A percentile compares a stretch with the other conserved stretches of the same genome.
Evolutionary conservation across 2,329 filamentous ascomycete genomes (phyloP).

Genomic region (Aureobasidium sp.): DNA sequence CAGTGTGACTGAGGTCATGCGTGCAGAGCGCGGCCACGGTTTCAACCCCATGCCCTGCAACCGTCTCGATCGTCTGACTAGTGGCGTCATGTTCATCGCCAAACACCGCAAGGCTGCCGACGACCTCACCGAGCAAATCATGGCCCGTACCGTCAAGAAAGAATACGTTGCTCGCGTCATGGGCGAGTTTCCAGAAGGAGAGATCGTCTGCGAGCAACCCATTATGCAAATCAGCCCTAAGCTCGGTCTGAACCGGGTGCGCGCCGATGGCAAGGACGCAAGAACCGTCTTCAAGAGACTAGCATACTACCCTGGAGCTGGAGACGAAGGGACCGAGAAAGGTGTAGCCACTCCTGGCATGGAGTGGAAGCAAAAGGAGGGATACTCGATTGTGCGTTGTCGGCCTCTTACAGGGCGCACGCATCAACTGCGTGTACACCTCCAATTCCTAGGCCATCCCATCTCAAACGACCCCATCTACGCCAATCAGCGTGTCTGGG

Average conservation of each 20-base stretch:
- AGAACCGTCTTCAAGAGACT: slow-evolving; percentile 85
- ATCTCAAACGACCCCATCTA: slow-evolving; percentile 98
- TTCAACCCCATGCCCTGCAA: slow-evolving; percentile 71
- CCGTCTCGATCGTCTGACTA: slow-evolving; percentile 85
- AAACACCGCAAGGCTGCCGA: slow-evolving; percentile 78
- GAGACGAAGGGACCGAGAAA: slow-evolving; percentile 18
- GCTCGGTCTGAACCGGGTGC: slow-evolving; percentile 85
- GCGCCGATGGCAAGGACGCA: slow-evolving; percentile 83
- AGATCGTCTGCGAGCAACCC: slow-evolving; percentile 86
- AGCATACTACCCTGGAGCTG: slow-evolving; percentile 67
- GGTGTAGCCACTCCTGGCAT: slow-evolving; percentile 23
- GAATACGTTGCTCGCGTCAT: slow-evolving; percentile 91
- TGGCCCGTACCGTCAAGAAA: slow-evolving; percentile 75
- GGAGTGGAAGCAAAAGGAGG: slow-evolving; percentile 50
- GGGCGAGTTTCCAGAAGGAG: slow-evolving; percentile 83
- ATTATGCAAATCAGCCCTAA: slow-evolving; percentile 93
- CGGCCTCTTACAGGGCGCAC: slow-evolving; percentile 88
- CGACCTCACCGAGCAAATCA: slow-evolving; percentile 65
- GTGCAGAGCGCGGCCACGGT: slow-evolving; percentile 55
- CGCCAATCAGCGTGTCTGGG: slow-evolving; percentile 88
- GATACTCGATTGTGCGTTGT: slow-evolving; percentile 92
- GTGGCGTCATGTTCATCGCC: slow-evolving; percentile 95
- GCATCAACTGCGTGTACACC: slow-evolving; percentile 88
- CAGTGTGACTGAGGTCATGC: slow-evolving; percentile 87
- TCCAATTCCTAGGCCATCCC: slow-evolving; percentile 89